Base-by-base conservation (phyloP, 208 protist genomes). In the Leishmania major region DNA sequence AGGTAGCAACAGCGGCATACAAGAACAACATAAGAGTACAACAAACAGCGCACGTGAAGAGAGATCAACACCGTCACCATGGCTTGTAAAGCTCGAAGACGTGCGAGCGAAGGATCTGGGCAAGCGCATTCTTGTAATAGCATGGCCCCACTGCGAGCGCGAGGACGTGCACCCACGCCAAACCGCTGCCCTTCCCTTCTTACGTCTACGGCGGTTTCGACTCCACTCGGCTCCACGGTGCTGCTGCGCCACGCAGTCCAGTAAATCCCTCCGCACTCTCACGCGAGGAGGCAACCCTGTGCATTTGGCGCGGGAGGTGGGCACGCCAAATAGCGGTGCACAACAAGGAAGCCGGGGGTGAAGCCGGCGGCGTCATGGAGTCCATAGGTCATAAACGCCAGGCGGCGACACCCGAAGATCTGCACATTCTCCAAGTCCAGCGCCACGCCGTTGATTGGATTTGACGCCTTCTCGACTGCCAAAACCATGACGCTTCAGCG, bases 371-470 rank as follows among this genome's bases (percentile, higher is more conserved):
- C 84, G 53, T 90, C 88, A 49, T 87, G 88, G 47, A 94, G 59
- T 35, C 93, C 90, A 25, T 82, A 67, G 55, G 83, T 78, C 35
- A 86, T 72, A 81, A 88, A 91, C 37, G 35, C 62, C 51, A 91
- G 69, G 35, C 80, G 80, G 25, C 87, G 84, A 72, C 90, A 78
- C 69, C 89, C 79, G n/a, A 94, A 77, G 79, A 92, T 86, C 47
- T 89, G 90, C 5, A 90, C 64, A 69, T 95, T 89, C 49, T 87
- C 64, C 51, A 67, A 64, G 71, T 95, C 86, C 13, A 95, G 71
- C 80, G 89, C 90, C 31, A 89, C 89, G 75, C 93, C 90, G 31
- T 79, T 80, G 82, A 93, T 93, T 79, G 89, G 86, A 55, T 93
- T 87, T 11, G 77, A 81, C 62, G 79, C 84, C 80, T 90, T 87